Base-by-base conservation (phyloP, 176 grass and related monocot genomes). In the Pharus latifolius region DNA sequence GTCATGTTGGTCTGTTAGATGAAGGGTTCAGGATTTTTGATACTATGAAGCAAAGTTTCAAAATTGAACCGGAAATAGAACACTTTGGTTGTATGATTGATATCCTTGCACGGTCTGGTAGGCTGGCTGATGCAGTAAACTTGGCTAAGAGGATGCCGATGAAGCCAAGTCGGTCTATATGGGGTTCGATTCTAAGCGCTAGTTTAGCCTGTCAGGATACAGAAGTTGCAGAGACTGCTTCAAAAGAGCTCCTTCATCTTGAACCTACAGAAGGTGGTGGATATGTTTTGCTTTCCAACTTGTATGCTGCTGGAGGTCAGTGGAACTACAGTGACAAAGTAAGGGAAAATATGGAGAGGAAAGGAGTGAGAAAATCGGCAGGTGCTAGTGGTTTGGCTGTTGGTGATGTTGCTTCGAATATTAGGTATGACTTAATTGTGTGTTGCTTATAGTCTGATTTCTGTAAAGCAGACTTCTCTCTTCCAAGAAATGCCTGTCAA, bases 31-130 rank as follows among this genome's bases (percentile, higher is more conserved):
- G 25, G 53, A 75, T 85, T 50, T 90, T 90, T 63, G 1, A 75
- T 63, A 11, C 24, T 68, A 74, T 85, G 82, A 82, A 85, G 54
- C 26, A 82, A 47, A 78, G 27, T 13, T 90, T 78, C 23, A 32
- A 61, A 31, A 51, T 85, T 64, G 60, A 89, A 28, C 62, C 82
- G 32, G 78, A 60, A 63, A 42, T 78, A 73, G 87, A 89, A 40
- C 87, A 85, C 64, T 89, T 81, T 64, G 82, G 87, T 3, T 85
- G 82, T 65, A 49, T 82, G 54, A 73, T 85, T 25, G 82, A 89
- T 85, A 66, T 89, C 38, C 62, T 89, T 68, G 66, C 73, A 50
- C 81, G 68, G 24, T 80, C 87, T 37, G 87, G 82, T 60, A 77
- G 46, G 68, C 20, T 89, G 37, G 57, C 33, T 44, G 82, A 89